Conservation (phyloP, 495 filamentous ascomycete genomes). For the Daldinia grandis region DNA sequence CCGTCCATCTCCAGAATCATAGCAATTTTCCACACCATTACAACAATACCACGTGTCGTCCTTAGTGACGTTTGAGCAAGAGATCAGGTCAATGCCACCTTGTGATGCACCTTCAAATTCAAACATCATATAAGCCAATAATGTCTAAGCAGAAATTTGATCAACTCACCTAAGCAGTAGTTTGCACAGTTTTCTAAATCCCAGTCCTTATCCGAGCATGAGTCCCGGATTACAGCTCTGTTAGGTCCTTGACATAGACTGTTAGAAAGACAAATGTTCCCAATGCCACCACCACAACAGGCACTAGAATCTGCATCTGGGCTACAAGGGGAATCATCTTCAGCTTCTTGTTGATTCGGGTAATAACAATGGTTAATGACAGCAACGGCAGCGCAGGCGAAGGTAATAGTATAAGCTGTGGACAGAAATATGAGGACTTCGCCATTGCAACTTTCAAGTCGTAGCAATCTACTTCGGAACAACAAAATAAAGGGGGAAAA, state of each 20-base stretch:
- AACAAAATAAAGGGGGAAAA: background rate
- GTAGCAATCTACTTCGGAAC: background rate
- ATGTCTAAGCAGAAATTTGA: background rate
- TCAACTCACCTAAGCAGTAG: constrained; percentile 2
- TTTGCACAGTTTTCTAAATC: background rate
- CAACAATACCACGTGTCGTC: constrained; percentile 5
- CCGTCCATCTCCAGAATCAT: constrained; percentile 1
- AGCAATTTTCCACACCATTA: constrained; percentile 5
- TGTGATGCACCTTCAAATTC: background rate
- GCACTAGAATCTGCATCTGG: background rate
- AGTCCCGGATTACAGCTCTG: constrained; percentile 1
- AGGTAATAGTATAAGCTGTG: background rate
- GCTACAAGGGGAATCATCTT: background rate
- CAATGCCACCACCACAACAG: background rate
- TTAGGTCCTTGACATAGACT: constrained; percentile 6
- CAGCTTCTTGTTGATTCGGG: background rate
- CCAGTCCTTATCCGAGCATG: constrained; percentile 5
- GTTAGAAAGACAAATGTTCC: background rate
- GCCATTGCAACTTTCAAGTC: background rate
- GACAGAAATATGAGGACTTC: background rate
- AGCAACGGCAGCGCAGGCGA: background rate
- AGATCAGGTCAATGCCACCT: background rate
- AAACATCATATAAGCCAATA: background rate
- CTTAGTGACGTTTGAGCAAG: constrained; percentile 3
- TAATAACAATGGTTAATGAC: background rate